Conservation (phyloP, 768 basidiomycete genomes). For the Rhodotorula kratochvilovae region DNA sequence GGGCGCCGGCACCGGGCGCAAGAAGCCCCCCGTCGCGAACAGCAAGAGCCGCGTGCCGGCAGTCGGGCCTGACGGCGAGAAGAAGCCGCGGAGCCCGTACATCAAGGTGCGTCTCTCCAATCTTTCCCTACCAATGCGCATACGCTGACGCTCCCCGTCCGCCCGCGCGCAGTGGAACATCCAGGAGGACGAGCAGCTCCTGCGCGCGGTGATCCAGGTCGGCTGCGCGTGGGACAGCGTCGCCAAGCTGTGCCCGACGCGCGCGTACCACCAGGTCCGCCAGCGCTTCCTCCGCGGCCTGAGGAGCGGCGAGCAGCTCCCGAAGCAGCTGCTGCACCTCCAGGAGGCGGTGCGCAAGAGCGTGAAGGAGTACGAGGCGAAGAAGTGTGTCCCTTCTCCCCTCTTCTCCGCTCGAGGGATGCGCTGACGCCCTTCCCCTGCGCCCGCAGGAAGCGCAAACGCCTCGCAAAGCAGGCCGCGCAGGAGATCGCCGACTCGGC, state of each 20-base stretch:
- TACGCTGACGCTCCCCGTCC: not conserved
- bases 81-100: slow-evolving; percentile 17
- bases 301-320: slow-evolving; percentile 27
- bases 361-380: slow-evolving; percentile 20
- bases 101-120: slow-evolving; percentile 7
- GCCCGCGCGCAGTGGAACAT: slow-evolving; percentile 24
- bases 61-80: not conserved
- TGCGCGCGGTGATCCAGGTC: slow-evolving; percentile 40
- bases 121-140: not conserved
- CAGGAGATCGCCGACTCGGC: not conserved
- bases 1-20: not conserved
- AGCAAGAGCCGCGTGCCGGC: not conserved
- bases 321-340: slow-evolving; percentile 24
- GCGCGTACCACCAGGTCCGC: slow-evolving; percentile 44
- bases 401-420: not conserved
- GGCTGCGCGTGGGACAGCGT: slow-evolving; percentile 45
- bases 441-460: slow-evolving; percentile 16
- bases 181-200: slow-evolving; percentile 41
- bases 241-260: slow-evolving; percentile 39
- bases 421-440: not conserved
- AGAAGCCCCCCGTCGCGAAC: not conserved
- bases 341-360: slow-evolving; percentile 12
- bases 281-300: slow-evolving; percentile 43
- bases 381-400: slow-evolving; percentile 9
- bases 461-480: not conserved